Evolutionary conservation across 2,329 filamentous ascomycete genomes (phyloP).

Genomic region (Fusarium sp.): DNA sequence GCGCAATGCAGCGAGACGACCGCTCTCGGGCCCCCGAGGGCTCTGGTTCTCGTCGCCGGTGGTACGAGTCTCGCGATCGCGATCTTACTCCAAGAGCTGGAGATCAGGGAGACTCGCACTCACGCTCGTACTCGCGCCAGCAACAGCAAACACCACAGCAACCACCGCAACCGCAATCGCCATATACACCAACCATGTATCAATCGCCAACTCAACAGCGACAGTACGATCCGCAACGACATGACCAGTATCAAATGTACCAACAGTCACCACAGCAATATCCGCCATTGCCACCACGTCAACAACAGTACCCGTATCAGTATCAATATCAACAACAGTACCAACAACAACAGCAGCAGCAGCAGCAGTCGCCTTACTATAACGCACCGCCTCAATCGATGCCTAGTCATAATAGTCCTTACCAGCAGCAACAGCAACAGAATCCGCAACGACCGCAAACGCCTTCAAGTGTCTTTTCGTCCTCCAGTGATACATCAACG

Average conservation of each 20-base stretch:
- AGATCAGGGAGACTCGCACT: constrained; percentile 42
- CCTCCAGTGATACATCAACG: constrained; percentile 63
- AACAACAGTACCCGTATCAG: constrained; percentile 24
- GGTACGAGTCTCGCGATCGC: constrained; percentile 50
- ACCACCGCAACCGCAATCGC: constrained; percentile 28
- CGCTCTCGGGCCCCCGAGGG: constrained; percentile 67
- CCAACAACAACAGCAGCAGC: constrained; percentile 32
- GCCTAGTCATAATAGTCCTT: constrained; percentile 31
- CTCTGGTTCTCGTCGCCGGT: constrained; percentile 64
- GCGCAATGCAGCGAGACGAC: constrained; percentile 65
- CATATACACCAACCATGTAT: constrained; percentile 11
- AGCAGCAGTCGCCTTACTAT: constrained; percentile 32
- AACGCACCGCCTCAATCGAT: constrained; percentile 37
- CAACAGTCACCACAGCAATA: constrained; percentile 37
- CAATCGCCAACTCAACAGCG: constrained; percentile 31
- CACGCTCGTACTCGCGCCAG: constrained; percentile 29
- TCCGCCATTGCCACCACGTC: constrained; percentile 26
- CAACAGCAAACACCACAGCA: constrained; percentile 36
- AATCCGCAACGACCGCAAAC: constrained; percentile 46
- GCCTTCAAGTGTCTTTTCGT: constrained; percentile 54
- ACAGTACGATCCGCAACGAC: constrained; percentile 33
- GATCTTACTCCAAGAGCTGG: constrained; percentile 41
- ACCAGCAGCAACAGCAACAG: constrained; percentile 28
- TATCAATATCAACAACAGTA: constrained; percentile 25
- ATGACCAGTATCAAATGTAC: constrained; percentile 39